Base-by-base conservation (phyloP, 2,329 filamentous ascomycete species). In the Fusarium protoensiforme region DNA sequence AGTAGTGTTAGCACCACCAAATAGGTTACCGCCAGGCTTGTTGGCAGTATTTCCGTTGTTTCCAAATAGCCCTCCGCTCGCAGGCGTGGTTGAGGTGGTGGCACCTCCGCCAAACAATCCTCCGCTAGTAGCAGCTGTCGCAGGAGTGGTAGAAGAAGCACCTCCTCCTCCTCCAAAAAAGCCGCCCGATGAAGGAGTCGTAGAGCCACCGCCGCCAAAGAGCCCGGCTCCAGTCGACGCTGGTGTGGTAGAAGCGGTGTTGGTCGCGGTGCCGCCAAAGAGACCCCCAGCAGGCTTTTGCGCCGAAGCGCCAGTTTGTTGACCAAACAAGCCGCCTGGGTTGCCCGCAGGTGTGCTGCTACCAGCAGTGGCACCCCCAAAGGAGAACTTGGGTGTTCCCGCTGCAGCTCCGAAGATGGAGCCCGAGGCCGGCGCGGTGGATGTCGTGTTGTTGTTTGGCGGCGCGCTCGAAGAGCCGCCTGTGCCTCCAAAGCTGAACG, bases 311-410 rank as follows among this genome's bases (percentile, higher is more conserved):
- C 72, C 70, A 73, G 75, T 68, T 71, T 80, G 78, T 67, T 80
- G 78, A 54, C 81, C 81, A 68, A 84, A 83, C 39, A 84, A 59
- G 38, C 64, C 62, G 64, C 73, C 74, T 57, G 79, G 67, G 22
- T 65, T 77, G 36, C 76, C 78, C 6, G 81, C 64, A 11, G 82
- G 72, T 14, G 81, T 78, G 54, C 75, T 79, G 39, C 69, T 75
- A 46, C 76, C 68, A n/a, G 76, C 66, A 36, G 75, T 67, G 36
- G 72, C 71, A 43, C 75, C 77, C 27, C 82, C 83, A 68, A 88
- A 88, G 11, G 83, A 82, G 76, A 88, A 87, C 10, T 73, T 67
- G 27, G 84, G 75, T 27, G 81, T 72, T 43, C 78, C 77, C 35
- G 73, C 71, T 39, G 77, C 77, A 65, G 71, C 70, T 51, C 84